Percentiles rank a stretch among this genome's conserved stretches.
Conservation (phyloP, 1,284 basidiomycete species). For the Inonotus obliquus region DNA sequence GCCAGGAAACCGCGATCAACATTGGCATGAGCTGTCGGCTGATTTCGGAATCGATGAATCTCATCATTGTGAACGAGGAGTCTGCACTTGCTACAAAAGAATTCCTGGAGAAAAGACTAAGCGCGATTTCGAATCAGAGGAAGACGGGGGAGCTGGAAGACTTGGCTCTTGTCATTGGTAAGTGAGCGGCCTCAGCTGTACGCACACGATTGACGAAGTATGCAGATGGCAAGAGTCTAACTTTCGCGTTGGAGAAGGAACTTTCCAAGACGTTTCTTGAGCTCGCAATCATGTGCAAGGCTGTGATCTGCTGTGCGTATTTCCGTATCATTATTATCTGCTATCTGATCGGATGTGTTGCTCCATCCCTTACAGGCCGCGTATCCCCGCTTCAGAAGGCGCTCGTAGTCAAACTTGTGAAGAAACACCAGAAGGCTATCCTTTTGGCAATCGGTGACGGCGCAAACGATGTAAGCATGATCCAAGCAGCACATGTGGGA, state of each 20-base stretch:
- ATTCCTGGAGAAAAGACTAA: slow-evolving; percentile 83
- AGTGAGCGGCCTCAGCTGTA: slow-evolving; percentile 20
- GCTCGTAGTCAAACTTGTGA: slow-evolving; percentile 96
- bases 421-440: slow-evolving; percentile 91
- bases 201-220: not conserved
- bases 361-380: slow-evolving; percentile 54
- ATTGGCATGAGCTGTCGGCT: slow-evolving; percentile 96
- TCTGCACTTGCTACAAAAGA: slow-evolving; percentile 79
- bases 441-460: slow-evolving; percentile 96
- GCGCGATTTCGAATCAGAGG: slow-evolving; percentile 90
- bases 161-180: slow-evolving; percentile 91
- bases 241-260: slow-evolving; percentile 91
- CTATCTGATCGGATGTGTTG: slow-evolving; percentile 2
- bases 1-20: slow-evolving; percentile 99
- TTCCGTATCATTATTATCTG: not conserved
- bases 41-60: slow-evolving; percentile 97
- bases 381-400: slow-evolving; percentile 98
- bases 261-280: slow-evolving; percentile 88
- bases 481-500: slow-evolving; percentile 95
- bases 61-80: slow-evolving; percentile 94
- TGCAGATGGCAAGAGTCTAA: slow-evolving; percentile 92
- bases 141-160: slow-evolving; percentile 92
- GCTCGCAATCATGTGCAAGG: slow-evolving; percentile 97
- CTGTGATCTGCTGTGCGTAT: slow-evolving; percentile 89
- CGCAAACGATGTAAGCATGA: slow-evolving; percentile 97